phyloP scores from a whole-genome alignment of 2,329 filamentous ascomycete species.

The Rhinocladiella similis region DNA sequence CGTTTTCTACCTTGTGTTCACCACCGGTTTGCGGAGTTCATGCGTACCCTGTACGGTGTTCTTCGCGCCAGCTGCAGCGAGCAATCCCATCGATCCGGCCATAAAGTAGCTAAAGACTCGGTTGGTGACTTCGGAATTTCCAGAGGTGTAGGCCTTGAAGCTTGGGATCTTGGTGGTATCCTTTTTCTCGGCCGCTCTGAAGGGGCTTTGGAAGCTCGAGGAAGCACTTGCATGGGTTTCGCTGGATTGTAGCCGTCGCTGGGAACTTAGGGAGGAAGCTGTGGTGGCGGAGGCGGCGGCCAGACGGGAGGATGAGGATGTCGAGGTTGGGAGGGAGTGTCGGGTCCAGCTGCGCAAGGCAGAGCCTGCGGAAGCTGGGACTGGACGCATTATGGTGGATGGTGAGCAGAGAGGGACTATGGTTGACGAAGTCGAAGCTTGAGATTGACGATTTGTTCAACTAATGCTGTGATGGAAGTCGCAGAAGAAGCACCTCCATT shows the following conservation, averaged over 20 bases:
- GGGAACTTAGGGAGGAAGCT: conserved; percentile 29
- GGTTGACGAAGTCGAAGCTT: conserved; percentile 13
- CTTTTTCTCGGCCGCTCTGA: conserved; percentile 41
- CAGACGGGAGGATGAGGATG: conserved; percentile 39
- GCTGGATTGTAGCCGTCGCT: conserved; percentile 41
- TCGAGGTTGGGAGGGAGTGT: conserved; percentile 42
- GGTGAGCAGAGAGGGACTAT: conserved; percentile 23
- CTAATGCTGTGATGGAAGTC: conserved; percentile 3
- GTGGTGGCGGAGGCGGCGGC: conserved; percentile 38
- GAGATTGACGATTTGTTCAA: neutral
- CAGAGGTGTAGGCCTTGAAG: conserved; percentile 84
- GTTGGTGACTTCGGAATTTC: conserved; percentile 67
- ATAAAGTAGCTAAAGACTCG: conserved; percentile 97
- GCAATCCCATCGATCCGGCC: conserved; percentile 91
- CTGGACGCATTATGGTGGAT: conserved; percentile 61
- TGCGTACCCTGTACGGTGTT: conserved; percentile 87
- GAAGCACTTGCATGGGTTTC: conserved; percentile 35
- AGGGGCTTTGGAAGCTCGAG: conserved; percentile 55
- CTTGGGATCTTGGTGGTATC: conserved; percentile 74
- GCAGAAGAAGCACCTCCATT: neutral
- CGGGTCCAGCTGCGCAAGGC: conserved; percentile 62
- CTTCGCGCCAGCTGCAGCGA: conserved; percentile 93
- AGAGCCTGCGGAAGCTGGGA: conserved; percentile 67
- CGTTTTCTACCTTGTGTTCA: neutral
- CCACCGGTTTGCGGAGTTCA: neutral